A percentile compares a stretch with the other conserved stretches of the same genome.
Conservation (phyloP, 257 asterid genomes). For the Thymus mandschuricus region DNA sequence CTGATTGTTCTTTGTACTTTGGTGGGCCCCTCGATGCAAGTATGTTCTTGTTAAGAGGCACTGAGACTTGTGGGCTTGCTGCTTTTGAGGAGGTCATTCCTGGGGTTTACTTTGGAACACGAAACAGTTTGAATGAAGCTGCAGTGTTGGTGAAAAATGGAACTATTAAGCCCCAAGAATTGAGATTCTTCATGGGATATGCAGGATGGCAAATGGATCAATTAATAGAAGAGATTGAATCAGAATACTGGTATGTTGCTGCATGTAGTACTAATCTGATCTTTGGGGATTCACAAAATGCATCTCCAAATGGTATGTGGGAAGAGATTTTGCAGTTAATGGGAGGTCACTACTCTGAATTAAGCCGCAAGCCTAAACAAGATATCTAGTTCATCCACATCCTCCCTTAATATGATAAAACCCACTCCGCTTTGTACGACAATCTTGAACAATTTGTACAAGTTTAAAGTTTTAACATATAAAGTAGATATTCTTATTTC, state of each 20-base stretch:
- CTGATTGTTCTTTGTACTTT: constrained; percentile 82
- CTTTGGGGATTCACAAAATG: constrained; percentile 52
- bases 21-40: constrained; percentile 99
- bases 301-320: constrained; percentile 70
- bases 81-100: constrained; percentile 81
- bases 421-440: constrained; percentile 23
- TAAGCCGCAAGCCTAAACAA: constrained; percentile 91
- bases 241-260: constrained; percentile 83
- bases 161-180: constrained; percentile 65
- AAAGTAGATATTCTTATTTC: constrained; percentile 20
- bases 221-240: constrained; percentile 76
- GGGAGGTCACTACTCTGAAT: constrained; percentile 92
- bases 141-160: constrained; percentile 74
- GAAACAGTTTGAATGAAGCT: constrained; percentile 82
- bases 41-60: constrained; percentile 68
- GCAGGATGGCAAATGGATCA: constrained; percentile 97
- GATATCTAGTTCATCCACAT: constrained; percentile 50
- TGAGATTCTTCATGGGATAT: constrained; percentile 90
- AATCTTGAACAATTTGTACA: constrained; percentile 36
- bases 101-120: constrained; percentile 78
- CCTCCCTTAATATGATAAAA: not conserved
- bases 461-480: constrained; percentile 6
- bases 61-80: constrained; percentile 42
- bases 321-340: constrained; percentile 85
- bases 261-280: constrained; percentile 84